Evolutionary conservation across 331 rosid genomes (phyloP).

Genomic region (Pyracantha coccinea): DNA sequence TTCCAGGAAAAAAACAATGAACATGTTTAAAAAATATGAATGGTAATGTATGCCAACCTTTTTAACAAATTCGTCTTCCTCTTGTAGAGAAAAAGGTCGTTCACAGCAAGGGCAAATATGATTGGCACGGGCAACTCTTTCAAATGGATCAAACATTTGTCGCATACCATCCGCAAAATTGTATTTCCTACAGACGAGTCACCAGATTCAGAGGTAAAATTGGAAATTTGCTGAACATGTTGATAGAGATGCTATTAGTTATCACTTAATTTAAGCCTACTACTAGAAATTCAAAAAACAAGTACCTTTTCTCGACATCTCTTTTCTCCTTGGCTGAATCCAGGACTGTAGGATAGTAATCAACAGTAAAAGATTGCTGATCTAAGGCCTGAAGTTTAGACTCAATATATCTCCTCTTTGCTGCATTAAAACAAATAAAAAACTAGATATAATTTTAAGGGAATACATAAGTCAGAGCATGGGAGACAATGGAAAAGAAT

Average conservation of each 20-base stretch:
- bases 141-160: conserved; percentile 95
- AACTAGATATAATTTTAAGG: not conserved
- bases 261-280: conserved; percentile 7
- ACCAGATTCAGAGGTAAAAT: conserved; percentile 29
- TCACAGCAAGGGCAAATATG: conserved; percentile 98
- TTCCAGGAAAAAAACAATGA: too few relatives aligned
- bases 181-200: conserved; percentile 60
- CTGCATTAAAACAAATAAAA: conserved; percentile 37
- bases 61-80: conserved; percentile 89
- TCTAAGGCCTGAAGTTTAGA: conserved; percentile 73
- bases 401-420: conserved; percentile 77
- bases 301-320: conserved; percentile 69
- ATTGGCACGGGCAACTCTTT: conserved; percentile 85
- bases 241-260: conserved; percentile 3
- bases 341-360: conserved; percentile 52
- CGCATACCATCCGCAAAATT: conserved; percentile 92
- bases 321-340: conserved; percentile 78
- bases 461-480: not conserved
- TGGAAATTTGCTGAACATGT: not conserved
- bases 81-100: conserved; percentile 79
- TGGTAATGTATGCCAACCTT: conserved; percentile 48
- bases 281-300: not conserved
- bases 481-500: not conserved
- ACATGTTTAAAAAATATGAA: not conserved
- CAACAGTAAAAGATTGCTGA: conserved; percentile 48